Conservation (phyloP, 176 grass and related monocot genomes). For the Bonia amplexicaulis region DNA sequence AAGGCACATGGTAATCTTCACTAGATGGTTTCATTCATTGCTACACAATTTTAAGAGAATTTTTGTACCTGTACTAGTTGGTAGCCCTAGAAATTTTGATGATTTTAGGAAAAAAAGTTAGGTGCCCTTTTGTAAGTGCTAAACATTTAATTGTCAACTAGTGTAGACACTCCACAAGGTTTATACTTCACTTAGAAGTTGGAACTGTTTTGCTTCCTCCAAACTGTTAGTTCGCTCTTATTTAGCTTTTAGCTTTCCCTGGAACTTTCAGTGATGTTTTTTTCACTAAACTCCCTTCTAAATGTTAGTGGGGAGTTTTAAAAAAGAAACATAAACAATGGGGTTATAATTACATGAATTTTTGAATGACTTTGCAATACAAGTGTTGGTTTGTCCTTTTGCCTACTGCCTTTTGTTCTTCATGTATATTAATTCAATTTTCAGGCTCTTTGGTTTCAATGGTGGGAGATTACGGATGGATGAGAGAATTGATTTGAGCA, state of each 20-base stretch:
- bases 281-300: not conserved
- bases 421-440: conserved; percentile 18
- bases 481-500: conserved; percentile 94
- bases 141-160: not conserved
- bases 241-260: conserved; percentile 1
- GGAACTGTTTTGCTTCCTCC: not conserved
- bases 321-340: not conserved
- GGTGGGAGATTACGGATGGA: conserved; percentile 90
- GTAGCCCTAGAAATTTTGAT: not conserved
- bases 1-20: not conserved
- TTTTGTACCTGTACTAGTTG: not conserved
- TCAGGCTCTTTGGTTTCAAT: conserved; percentile 89
- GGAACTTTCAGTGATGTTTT: not conserved
- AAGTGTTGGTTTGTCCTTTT: not conserved
- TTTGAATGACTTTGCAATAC: not conserved
- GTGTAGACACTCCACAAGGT: not conserved
- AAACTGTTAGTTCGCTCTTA: not conserved
- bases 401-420: conserved; percentile 21
- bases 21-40: conserved; percentile 4
- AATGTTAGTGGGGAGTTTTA: not conserved
- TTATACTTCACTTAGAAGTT: conserved; percentile 6
- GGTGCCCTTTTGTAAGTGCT: not conserved
- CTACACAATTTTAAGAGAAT: not conserved
- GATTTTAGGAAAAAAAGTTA: not conserved
- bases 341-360: not conserved